Evolutionary conservation across 176 grass and related monocot genomes (phyloP).

Genomic region (Oryza meridionalis): DNA sequence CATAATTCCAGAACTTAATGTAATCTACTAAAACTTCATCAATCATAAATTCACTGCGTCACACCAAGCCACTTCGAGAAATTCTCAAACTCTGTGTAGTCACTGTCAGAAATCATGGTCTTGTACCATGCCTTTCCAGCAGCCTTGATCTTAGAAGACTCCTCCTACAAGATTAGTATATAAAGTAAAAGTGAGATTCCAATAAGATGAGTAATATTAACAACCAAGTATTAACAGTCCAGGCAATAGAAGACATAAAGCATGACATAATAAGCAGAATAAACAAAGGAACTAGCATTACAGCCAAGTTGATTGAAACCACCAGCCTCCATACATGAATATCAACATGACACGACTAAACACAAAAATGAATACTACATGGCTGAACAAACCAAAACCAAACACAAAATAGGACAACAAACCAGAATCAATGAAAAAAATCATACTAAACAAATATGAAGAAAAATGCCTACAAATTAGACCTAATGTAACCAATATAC

Average conservation of each 20-base stretch:
- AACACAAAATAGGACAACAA: background rate
- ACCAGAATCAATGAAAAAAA: background rate
- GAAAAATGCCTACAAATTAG: background rate
- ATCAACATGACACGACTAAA: background rate
- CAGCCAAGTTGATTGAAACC: background rate
- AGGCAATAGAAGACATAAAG: background rate
- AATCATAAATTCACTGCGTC: slow-evolving; percentile 55
- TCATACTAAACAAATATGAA: background rate
- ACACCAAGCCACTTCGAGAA: slow-evolving; percentile 93
- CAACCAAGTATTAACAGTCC: background rate
- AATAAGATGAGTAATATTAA: background rate
- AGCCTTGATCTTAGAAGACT: slow-evolving; percentile 58
- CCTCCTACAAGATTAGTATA: slow-evolving; percentile 34
- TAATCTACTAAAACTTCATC: slow-evolving; percentile 1
- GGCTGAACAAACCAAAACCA: background rate
- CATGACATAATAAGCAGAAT: background rate
- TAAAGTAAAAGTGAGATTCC: background rate
- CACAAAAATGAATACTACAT: background rate
- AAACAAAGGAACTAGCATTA: background rate
- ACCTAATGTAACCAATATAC: background rate
- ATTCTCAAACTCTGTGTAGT: slow-evolving; percentile 72
- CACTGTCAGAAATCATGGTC: slow-evolving; percentile 79
- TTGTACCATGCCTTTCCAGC: slow-evolving; percentile 81
- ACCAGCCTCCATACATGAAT: background rate
- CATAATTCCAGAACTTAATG: background rate